Evolutionary conservation across 179 eudicot genomes (phyloP), one percentile per base, ranked within the genome.

Genomic region (Heliamphora ciliata): DNA sequence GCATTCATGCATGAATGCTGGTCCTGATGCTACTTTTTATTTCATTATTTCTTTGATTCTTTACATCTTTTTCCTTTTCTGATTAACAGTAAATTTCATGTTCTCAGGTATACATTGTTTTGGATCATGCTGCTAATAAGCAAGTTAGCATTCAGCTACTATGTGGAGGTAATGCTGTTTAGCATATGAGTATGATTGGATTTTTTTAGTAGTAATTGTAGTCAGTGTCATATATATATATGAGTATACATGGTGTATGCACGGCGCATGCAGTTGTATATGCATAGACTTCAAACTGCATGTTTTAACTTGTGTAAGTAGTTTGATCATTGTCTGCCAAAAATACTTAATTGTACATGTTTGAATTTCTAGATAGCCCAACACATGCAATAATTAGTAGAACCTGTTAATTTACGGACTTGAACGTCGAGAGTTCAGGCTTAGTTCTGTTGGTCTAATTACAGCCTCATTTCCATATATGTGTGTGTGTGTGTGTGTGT

Each of bases 71-170:
- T 58, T 60, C 21, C 47, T 21, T 17, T 50, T 17, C 9, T 52
- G 6, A 54, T 48, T 68, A 58, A 70, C 17, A 58, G 56, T 80
- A 55, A 58, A 59, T 73, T 75, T 52, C 56, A 8, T 58, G 9
- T 82, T 74, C 73, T 81, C 90, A 97, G 99, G 90, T 97, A 97
- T 83, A 90, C 97, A 24, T 82, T 97, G 51, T 97, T 93, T 85
- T 97, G 99, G 99, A 91, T 94, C 85, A 76, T 91, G 90, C 89
- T 97, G 85, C 84, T 97, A 17, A 84, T 92, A 81, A 84, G 97
- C 95, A 97, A 97, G 92, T 89, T 97, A 54, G 91, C 98, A 80
- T 97, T 94, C 90, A 97, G 99, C 88, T 97, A 89, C 87, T 97
- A 91, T 87, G 97, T 97, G 81, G 98, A 97, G 98, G 99, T 94